Evolutionary conservation across 192 early-diverging fungal species (phyloP), one percentile per base, ranked within the genome.

Genomic region (Powellomyces hirtus): DNA sequence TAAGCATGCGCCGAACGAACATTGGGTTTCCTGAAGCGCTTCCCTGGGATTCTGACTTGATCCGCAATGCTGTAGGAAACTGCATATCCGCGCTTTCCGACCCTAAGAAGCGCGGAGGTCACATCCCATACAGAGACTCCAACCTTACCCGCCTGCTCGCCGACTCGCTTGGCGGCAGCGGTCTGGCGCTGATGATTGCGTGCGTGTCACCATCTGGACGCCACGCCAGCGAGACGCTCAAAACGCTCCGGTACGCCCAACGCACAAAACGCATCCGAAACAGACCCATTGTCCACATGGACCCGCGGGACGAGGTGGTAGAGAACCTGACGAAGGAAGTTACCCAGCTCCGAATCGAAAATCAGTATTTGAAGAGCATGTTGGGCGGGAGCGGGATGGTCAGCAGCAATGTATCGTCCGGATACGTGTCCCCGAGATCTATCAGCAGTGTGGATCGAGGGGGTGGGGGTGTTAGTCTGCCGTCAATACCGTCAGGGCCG

Each of bases 81-180:
- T 83, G 81, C 66, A 85, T 85, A 3, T 79, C 80, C 1, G 79
- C 76, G 0, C 68, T 85, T 7, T 56, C 79, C 1, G 77, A 85
- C 44, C 68, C 75, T 1, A 69, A 71, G 18, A 75, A 74, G 29
- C 74, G 68, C 20, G 63, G 51, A 10, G 70, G 72, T 10, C 86
- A 88, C 68, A 78, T 88, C 4, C 86, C 86, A 2, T 88, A 81
- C 60, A 80, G 86, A 0, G 83, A 88, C 67, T 81, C 79, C 0
- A 87, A 85, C 37, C 75, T 88, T 13, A 88, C 86, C 20, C 80
- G 75, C 51, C 71, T 88, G 36, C 66, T 88, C 1, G 65, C 81
- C 10, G 81, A 87, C 56, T 83, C 81, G 4, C 71, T 88, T 10
- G 79, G 81, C 13, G 86, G 86, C 1, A 60, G 59, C 59, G 84